Base-by-base conservation (phyloP, 208 protist species). In the Porcisia hertigi region DNA sequence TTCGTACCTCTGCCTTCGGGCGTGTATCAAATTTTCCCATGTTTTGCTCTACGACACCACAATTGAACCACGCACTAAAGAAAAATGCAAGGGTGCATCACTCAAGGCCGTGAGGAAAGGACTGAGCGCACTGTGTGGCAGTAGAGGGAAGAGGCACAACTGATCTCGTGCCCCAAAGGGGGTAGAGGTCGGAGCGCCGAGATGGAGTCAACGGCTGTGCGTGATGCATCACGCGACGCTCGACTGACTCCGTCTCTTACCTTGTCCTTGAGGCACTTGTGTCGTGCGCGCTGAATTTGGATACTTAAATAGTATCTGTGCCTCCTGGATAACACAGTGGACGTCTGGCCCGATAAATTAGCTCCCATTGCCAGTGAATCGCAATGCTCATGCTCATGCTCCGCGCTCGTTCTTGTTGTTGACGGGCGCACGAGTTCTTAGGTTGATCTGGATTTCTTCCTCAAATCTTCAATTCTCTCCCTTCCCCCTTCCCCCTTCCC, bases 161-260 rank as follows among this genome's bases (percentile, higher is more conserved):
- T 0, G 30, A 14, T 14, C 47, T 52, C 47, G 47, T 5, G 47
- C 8, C 11, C 47, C n/a, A n/a, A 52, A 52, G 5, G 11, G 11
- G 8, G 8, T 52, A 52, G 8, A 12, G 5, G 47, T 5, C 11
- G 47, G 47, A 14, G 8, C 47, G 11, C 47, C 0, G 47, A 52
- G 5, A 12, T 52, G 47, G 11, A 14, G 47, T 52, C 47, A 52
- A 52, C 47, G 47, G 11, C 47, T 52, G 8, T 12, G 47, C 47
- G 8, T 52, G 47, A 52, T 52, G 47, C 47, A 52, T 52, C 47
- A 12, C 11, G 47, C 11, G 11, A 5, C 47, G 11, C 47, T 14
- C 47, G 12, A 62, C 5, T 41, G 34, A 57, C 70, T 55, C 59
- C 39, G 80, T 75, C 69, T 80, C 73, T 49, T 54, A 59, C 60